phyloP scores from a whole-genome alignment of 2,329 filamentous ascomycete species.

The Xylariaceae sp. region DNA sequence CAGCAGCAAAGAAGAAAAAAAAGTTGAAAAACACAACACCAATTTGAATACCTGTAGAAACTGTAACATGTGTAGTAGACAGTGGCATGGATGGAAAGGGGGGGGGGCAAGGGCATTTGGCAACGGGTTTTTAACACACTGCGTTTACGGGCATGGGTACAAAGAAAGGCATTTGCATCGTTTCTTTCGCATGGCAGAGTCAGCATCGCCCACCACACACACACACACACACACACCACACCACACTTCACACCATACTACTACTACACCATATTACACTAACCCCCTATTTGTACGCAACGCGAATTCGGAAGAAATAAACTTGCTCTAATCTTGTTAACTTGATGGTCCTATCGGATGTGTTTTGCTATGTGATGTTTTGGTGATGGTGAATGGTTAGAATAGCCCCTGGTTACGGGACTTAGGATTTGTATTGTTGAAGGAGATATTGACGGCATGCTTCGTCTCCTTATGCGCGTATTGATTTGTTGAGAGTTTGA shows the following conservation, averaged over 20 bases:
- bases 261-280: no score
- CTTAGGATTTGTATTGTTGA: no score
- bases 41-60: constrained; percentile 18
- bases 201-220: no score
- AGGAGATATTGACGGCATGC: no score
- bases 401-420: no score
- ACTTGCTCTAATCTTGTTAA: constrained; percentile 11
- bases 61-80: constrained; percentile 17
- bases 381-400: no score
- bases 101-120: background rate
- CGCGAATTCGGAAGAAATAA: constrained; percentile 8
- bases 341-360: no score
- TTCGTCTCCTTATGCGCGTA: no score
- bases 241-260: no score
- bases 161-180: constrained; percentile 14
- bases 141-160: constrained; percentile 2
- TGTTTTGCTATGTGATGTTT: no score
- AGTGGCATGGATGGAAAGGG: constrained; percentile 11
- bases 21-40: constrained; percentile 3
- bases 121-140: constrained; percentile 1
- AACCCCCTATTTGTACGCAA: constrained; percentile 1
- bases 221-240: no score
- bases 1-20: background rate
- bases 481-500: no score
- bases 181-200: constrained; percentile 11